Percentiles rank a stretch among this genome's conserved stretches.
Evolutionary conservation across 2,329 filamentous ascomycete genomes (phyloP).

Genomic region (Botrytis squamosa): DNA sequence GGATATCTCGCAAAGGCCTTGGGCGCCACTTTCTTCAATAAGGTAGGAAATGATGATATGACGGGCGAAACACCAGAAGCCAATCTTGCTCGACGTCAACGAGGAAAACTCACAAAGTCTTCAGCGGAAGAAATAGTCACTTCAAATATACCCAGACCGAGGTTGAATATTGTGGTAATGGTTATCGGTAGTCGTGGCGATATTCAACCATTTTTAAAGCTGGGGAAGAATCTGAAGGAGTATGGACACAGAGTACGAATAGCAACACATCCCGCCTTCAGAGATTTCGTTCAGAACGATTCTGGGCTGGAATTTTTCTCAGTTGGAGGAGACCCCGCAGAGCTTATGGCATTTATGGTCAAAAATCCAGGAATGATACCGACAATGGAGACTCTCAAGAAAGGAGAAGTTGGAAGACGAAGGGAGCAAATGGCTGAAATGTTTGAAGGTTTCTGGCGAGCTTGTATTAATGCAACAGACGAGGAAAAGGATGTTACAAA

Average conservation of each 20-base stretch:
- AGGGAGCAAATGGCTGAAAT: constrained; percentile 74
- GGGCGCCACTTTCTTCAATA: constrained; percentile 60
- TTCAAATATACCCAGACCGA: constrained; percentile 23
- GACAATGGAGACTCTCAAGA: constrained; percentile 67
- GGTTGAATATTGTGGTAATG: constrained; percentile 77
- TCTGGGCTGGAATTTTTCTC: constrained; percentile 76
- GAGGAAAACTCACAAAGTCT: constrained; percentile 37
- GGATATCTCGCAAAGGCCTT: constrained; percentile 74
- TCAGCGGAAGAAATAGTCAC: constrained; percentile 26
- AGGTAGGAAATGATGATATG: constrained; percentile 42
- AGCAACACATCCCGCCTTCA: constrained; percentile 76
- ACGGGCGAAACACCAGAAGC: constrained; percentile 21
- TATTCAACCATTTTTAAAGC: constrained; percentile 74
- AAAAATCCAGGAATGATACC: constrained; percentile 80
- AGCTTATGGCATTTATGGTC: constrained; percentile 83
- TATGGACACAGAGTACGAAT: constrained; percentile 75
- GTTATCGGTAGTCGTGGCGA: constrained; percentile 80
- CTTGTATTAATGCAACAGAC: constrained; percentile 72
- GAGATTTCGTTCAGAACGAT: constrained; percentile 71
- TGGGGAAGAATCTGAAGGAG: constrained; percentile 70
- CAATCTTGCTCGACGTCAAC: background rate
- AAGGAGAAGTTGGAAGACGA: constrained; percentile 68
- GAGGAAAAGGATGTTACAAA: constrained; percentile 62
- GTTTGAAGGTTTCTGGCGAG: constrained; percentile 80
- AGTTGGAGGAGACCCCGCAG: constrained; percentile 74